A percentile compares a stretch with the other conserved stretches of the same genome.
phyloP scores from a whole-genome alignment of 805 yeast species.

The Blastobotrys mokoenaii region DNA sequence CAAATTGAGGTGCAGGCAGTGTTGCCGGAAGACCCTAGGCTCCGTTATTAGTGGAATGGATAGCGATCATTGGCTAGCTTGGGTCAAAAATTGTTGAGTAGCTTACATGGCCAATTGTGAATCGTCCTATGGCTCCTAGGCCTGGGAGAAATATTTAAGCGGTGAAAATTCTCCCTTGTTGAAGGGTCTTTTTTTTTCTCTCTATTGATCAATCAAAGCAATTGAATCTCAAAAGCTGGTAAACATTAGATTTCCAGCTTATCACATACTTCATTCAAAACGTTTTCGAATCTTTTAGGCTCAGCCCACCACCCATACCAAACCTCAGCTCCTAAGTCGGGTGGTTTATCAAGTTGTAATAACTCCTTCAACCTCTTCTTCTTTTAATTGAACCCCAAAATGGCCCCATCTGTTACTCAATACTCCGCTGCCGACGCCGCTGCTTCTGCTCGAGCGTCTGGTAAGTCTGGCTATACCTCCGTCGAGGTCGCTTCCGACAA shows the following conservation, averaged over 20 bases:
- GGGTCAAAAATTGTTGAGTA: no score
- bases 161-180: neutral
- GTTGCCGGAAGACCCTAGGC: no score
- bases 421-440: slow-evolving; percentile 22
- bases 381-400: slow-evolving; percentile 9
- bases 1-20: no score
- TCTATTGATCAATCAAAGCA: neutral
- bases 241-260: neutral
- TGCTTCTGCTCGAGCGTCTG: slow-evolving; percentile 23
- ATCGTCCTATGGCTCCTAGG: no score
- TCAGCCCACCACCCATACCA: slow-evolving; percentile 38
- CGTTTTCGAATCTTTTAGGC: slow-evolving; percentile 35
- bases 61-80: no score
- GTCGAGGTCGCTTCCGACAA: slow-evolving; percentile 52
- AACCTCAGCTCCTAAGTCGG: slow-evolving; percentile 34
- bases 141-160: neutral
- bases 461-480: slow-evolving; percentile 32
- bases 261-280: slow-evolving; percentile 20
- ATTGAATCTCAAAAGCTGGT: neutral
- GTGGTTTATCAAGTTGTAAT: slow-evolving; percentile 29
- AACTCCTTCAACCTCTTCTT: neutral
- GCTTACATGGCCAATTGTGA: neutral
- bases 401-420: slow-evolving; percentile 27
- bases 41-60: no score
- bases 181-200: neutral